Base-by-base conservation (phyloP, 495 filamentous ascomycete species). In the Aspergillus nanangensis region DNA sequence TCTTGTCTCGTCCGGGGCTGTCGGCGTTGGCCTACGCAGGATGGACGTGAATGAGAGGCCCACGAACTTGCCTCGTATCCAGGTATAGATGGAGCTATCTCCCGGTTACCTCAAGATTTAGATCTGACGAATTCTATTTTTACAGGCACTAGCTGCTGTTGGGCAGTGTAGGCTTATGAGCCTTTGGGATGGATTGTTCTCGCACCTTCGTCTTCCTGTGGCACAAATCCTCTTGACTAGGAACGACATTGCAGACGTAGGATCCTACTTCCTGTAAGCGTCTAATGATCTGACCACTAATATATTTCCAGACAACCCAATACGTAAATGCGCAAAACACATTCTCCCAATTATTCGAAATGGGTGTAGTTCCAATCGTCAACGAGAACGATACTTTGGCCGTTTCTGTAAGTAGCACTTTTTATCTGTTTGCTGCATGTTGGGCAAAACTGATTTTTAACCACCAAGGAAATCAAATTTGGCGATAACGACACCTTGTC, bases 301-400 rank as follows among this genome's bases (percentile, higher is more conserved):
- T 44, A 33, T 25, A 4, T 10, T 40, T 11, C 20, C 44, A 93
- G 86, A 81, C 88, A 48, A 93, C 90, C 27, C 84, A 95, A 79
- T 98, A 97, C 67, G 76, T 89, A 49, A 97, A 97, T 70, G 93
- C 93, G 1, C 88, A 94, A 67, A 96, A 95, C 57, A 96, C 93
- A 1, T 84, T 98, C 51, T 72, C 78, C 27, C 90, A 95, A 64
- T 75, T 98, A 17, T 74, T 98, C 25, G 81, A 88, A 48, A 96
- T 96, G 93, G 89, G 89, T 1, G 91, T 96, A 10, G 93, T 98
- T 48, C 94, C 93, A 2, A 96, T 98, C 51, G 93, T 98, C 47
- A 98, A 98, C 55, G 93, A 98, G 65, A 98, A 98, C 63, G 93
- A 98, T 65, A 98, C 94, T 5, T 68, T 98, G 35, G 88, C 91